phyloP scores from a whole-genome alignment of 352 stramenopile species.

The Pythium insidiosum region DNA sequence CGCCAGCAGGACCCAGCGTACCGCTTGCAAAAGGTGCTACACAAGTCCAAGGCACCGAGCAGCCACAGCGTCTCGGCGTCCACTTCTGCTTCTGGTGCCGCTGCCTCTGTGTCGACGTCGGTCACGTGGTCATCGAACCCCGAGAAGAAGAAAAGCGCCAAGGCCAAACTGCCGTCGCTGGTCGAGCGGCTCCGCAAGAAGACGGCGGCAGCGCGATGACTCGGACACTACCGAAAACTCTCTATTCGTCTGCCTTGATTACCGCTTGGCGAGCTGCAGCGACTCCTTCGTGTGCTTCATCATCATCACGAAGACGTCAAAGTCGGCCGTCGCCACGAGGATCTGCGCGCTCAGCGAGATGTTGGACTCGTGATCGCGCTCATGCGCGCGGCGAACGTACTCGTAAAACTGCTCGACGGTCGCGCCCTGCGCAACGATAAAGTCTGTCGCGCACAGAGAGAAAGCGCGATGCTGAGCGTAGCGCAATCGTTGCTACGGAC shows the following conservation, averaged over 20 bases:
- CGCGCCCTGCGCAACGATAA: conserved; percentile 45
- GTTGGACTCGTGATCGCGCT: conserved; percentile 45
- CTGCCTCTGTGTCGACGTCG: conserved; percentile 6
- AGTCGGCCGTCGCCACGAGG: conserved; percentile 67
- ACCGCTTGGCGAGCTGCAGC: conserved; percentile 42
- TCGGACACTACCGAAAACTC: background rate
- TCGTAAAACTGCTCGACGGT: conserved; percentile 65
- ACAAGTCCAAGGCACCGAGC: conserved; percentile 8
- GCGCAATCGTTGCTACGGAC: no score
- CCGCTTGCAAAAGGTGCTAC: conserved; percentile 44
- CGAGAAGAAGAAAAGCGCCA: conserved; percentile 45
- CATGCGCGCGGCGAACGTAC: conserved; percentile 42
- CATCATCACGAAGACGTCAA: conserved; percentile 79
- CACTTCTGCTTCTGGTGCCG: no score
- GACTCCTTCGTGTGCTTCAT: conserved; percentile 79
- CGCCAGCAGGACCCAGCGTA: conserved; percentile 42
- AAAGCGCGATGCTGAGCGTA: no score
- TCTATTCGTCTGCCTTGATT: conserved; percentile 3
- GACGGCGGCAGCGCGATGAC: conserved; percentile 40
- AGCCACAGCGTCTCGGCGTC: background rate
- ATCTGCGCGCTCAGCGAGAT: conserved; percentile 69
- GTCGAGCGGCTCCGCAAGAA: conserved; percentile 64
- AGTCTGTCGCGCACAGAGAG: conserved; percentile 22
- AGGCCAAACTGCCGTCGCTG: conserved; percentile 63
- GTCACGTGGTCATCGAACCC: conserved; percentile 29